Conservation (phyloP, 192 early-diverging fungal species). For the Entomortierella beljakovae region DNA sequence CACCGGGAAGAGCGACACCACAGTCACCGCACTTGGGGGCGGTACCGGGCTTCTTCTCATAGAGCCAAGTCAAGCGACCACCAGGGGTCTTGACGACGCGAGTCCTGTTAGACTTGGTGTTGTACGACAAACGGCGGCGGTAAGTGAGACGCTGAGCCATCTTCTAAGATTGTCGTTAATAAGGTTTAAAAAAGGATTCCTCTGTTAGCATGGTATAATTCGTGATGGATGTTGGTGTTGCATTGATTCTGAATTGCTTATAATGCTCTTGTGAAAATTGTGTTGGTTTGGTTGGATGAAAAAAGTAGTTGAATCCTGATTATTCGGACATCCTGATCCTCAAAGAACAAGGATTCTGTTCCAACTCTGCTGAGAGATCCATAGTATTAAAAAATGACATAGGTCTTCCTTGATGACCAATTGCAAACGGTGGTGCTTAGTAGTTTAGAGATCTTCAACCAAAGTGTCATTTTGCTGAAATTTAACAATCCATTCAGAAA, state of each 20-base stretch:
- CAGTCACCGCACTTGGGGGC: constrained; percentile 98
- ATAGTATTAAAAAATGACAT: too few species aligned
- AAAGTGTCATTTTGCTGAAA: too few species aligned
- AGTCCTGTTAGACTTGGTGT: constrained; percentile 92
- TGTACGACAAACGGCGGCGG: constrained; percentile 89
- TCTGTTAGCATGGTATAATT: constrained; percentile 11
- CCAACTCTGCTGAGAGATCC: too few species aligned
- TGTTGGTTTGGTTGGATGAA: too few species aligned
- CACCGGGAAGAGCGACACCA: constrained; percentile 88
- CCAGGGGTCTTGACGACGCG: constrained; percentile 91
- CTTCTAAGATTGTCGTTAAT: constrained; percentile 65
- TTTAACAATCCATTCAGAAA: too few species aligned
- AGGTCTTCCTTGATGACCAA: too few species aligned
- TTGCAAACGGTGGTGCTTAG: too few species aligned
- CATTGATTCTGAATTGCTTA: neutral
- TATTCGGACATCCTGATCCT: too few species aligned
- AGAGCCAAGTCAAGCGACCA: constrained; percentile 91
- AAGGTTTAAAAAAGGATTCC: neutral
- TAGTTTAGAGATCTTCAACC: too few species aligned
- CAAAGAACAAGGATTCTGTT: too few species aligned
- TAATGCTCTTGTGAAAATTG: too few species aligned
- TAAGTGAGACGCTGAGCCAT: constrained; percentile 90
- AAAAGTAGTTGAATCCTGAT: too few species aligned
- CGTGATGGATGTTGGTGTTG: neutral
- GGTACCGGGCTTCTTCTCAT: constrained; percentile 93